A percentile compares a stretch with the other conserved stretches of the same genome.
These are phyloP conservation scores for Aleurites moluccanus DNA, from an alignment of 441 rosid genomes.

Conservation along the genomic window DNA sequence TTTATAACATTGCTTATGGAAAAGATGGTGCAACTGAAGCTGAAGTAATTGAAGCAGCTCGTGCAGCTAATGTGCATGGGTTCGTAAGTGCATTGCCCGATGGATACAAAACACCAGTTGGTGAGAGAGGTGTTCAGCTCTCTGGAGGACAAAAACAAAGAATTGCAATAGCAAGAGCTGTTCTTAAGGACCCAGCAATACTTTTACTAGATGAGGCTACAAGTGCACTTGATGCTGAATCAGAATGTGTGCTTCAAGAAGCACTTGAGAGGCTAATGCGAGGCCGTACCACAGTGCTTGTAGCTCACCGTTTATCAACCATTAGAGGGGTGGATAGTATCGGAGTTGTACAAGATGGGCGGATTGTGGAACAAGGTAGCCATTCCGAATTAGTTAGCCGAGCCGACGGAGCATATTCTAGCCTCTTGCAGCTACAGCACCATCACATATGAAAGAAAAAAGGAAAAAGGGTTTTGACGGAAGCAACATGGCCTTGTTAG, in stretches of 20 bases:
- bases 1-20: conserved; percentile 92
- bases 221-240: conserved; percentile 93
- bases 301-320: conserved; percentile 93
- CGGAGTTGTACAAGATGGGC: conserved; percentile 93
- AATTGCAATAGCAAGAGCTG: conserved; percentile 97
- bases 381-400: conserved; percentile 77
- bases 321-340: conserved; percentile 88
- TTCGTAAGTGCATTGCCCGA: conserved; percentile 92
- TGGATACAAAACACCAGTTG: conserved; percentile 92
- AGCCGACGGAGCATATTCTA: conserved; percentile 80
- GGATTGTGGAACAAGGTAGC: conserved; percentile 95
- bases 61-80: conserved; percentile 87
- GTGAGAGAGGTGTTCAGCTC: conserved; percentile 96
- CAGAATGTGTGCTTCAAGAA: conserved; percentile 94
- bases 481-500: conserved; percentile 45
- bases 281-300: conserved; percentile 90
- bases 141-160: conserved; percentile 99
- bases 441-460: conserved; percentile 61
- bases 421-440: conserved; percentile 89
- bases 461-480: conserved; percentile 15
- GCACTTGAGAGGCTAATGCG: conserved; percentile 97
- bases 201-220: conserved; percentile 94
- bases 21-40: conserved; percentile 91
- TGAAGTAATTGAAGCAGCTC: conserved; percentile 93
- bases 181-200: conserved; percentile 90